Conservation (phyloP, 2,329 filamentous ascomycete species). For the Clarireedia hainanense region DNA sequence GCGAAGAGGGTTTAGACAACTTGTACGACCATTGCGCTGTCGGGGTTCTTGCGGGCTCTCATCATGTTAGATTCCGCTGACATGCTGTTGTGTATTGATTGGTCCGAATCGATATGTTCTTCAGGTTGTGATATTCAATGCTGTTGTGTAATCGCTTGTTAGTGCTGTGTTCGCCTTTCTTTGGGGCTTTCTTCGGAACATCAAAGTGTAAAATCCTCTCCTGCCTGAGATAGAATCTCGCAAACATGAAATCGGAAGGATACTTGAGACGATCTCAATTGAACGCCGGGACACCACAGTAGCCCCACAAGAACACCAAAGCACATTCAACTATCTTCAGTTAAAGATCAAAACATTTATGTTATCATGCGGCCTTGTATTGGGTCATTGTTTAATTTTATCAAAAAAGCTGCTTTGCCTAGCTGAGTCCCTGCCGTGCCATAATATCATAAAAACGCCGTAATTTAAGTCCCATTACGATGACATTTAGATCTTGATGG, state of each 20-base stretch:
- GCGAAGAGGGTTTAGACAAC: neutral
- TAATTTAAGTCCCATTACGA: constrained; percentile 17
- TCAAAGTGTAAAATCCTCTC: too few species aligned
- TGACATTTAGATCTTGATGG: constrained; percentile 86
- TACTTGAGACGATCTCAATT: neutral
- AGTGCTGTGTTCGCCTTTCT: too few species aligned
- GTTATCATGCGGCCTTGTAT: constrained; percentile 30
- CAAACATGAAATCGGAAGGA: too few species aligned
- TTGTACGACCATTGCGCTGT: neutral
- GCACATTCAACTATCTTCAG: neutral
- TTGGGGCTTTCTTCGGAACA: too few species aligned
- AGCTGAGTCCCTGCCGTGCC: constrained; percentile 28
- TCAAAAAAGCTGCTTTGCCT: constrained; percentile 16
- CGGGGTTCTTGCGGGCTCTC: neutral
- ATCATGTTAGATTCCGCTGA: too few species aligned
- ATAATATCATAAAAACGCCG: constrained; percentile 31
- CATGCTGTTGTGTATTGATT: too few species aligned
- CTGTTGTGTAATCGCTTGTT: too few species aligned
- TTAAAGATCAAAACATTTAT: constrained; percentile 14
- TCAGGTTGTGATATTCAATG: too few species aligned
- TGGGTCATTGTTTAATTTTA: constrained; percentile 15
- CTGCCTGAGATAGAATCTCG: too few species aligned
- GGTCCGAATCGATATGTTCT: too few species aligned
- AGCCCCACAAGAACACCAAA: neutral
- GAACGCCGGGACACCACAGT: neutral